Evolutionary conservation across 441 rosid species (phyloP).

Genomic region (Gossypium schwendimanii): DNA sequence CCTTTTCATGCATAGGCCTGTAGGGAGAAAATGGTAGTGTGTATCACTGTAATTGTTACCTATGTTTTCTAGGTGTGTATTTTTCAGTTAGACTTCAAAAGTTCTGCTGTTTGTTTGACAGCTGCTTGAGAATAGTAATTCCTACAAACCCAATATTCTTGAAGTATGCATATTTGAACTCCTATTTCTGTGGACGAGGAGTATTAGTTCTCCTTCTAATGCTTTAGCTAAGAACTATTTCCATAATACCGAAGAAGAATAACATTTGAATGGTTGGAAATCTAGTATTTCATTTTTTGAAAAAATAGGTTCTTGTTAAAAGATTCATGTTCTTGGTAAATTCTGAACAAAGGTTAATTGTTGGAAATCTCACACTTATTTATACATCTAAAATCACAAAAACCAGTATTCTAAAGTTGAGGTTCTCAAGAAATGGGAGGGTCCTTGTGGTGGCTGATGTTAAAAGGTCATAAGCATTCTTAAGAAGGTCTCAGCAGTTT

Average conservation of each 20-base stretch:
- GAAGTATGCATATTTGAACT: neutral
- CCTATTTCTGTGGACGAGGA: neutral
- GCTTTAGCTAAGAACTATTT: neutral
- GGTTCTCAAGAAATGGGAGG: neutral
- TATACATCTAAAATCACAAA: neutral
- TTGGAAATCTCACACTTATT: neutral
- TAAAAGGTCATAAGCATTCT: neutral
- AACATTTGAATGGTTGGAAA: neutral
- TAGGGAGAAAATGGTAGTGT: neutral
- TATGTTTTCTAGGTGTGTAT: neutral
- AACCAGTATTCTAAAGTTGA: neutral
- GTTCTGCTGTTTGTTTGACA: neutral
- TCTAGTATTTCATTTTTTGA: neutral
- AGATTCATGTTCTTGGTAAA: neutral
- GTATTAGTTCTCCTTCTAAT: neutral
- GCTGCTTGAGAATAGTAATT: neutral
- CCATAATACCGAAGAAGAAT: neutral
- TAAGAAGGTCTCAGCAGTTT: neutral
- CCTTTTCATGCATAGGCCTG: neutral
- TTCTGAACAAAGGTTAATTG: neutral
- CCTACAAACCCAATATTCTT: neutral
- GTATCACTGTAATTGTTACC: neutral
- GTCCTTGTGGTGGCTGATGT: neutral
- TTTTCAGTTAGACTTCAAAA: neutral
- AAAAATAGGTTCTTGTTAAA: neutral